A percentile compares a stretch with the other conserved stretches of the same genome.
These are phyloP conservation scores for Pseudogymnoascus sp. DNA, from an alignment of 2,329 filamentous ascomycete genomes.

Conservation along the genomic window DNA sequence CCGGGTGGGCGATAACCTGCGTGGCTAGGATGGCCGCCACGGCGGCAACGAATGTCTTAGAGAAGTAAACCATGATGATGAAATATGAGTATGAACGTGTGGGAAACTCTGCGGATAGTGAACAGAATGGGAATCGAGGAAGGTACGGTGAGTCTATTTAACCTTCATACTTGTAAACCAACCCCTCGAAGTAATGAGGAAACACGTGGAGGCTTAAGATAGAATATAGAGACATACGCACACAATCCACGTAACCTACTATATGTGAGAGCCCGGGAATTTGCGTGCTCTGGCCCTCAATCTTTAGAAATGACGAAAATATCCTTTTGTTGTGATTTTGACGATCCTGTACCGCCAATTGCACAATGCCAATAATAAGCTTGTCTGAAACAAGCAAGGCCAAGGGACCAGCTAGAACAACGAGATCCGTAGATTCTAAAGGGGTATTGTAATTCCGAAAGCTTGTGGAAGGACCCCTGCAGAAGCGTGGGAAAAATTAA, in stretches of 20 bases:
- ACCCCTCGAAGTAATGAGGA: neutral
- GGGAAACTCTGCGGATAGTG: neutral
- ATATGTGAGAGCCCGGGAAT: neutral
- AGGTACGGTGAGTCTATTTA: neutral
- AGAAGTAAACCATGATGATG: neutral
- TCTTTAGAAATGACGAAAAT: neutral
- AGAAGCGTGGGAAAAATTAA: neutral
- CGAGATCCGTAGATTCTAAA: neutral
- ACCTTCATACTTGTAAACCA: neutral
- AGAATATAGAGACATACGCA: neutral
- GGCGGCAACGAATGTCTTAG: neutral
- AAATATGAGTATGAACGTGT: neutral
- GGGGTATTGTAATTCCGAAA: neutral
- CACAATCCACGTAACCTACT: neutral
- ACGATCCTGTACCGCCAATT: neutral
- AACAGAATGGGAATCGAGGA: neutral
- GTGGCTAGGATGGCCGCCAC: neutral
- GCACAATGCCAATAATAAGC: neutral
- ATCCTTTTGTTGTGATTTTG: neutral
- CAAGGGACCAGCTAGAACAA: neutral
- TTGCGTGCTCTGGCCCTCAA: neutral
- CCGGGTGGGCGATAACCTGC: conserved; percentile 26
- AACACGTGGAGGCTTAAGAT: neutral
- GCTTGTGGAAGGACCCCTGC: neutral
- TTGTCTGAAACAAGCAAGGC: neutral